These are phyloP conservation scores for Geotrichum carabidarum DNA, from an alignment of 1,139 yeast genomes.

Conservation along the genomic window DNA sequence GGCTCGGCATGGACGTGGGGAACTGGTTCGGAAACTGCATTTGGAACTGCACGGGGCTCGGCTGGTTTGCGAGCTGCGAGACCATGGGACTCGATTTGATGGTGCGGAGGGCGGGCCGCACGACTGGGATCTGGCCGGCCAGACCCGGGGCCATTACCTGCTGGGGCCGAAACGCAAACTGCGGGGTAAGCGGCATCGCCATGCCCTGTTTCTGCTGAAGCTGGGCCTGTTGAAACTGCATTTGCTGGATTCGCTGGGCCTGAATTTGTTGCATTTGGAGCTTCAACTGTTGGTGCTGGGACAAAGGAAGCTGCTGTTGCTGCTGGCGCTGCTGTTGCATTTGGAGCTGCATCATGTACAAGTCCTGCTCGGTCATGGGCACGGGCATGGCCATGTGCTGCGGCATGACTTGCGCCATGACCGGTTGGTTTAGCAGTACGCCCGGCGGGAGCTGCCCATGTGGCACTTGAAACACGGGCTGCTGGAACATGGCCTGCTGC, in stretches of 20 bases:
- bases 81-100: conserved; percentile 8
- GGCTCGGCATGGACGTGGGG: background rate
- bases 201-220: background rate
- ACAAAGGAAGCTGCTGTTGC: conserved; percentile 4
- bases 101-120: background rate
- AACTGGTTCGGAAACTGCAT: conserved; percentile 2
- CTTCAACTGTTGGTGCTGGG: conserved; percentile 13
- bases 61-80: background rate
- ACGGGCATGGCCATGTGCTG: background rate
- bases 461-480: conserved; percentile 2
- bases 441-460: background rate
- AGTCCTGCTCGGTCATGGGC: conserved; percentile 4
- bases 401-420: background rate
- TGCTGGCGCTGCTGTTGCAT: conserved; percentile 4
- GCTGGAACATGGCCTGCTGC: conserved; percentile 1
- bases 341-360: conserved; percentile 18
- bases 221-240: conserved; percentile 19
- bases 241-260: conserved; percentile 9
- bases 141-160: background rate
- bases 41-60: background rate
- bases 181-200: conserved; percentile 1
- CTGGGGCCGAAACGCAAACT: conserved; percentile 4
- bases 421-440: background rate
- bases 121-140: conserved; percentile 3
- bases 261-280: conserved; percentile 9